A percentile compares a stretch with the other conserved stretches of the same genome.
phyloP scores from a whole-genome alignment of 106 monocot species.

The Apostasia shenzhenica region DNA sequence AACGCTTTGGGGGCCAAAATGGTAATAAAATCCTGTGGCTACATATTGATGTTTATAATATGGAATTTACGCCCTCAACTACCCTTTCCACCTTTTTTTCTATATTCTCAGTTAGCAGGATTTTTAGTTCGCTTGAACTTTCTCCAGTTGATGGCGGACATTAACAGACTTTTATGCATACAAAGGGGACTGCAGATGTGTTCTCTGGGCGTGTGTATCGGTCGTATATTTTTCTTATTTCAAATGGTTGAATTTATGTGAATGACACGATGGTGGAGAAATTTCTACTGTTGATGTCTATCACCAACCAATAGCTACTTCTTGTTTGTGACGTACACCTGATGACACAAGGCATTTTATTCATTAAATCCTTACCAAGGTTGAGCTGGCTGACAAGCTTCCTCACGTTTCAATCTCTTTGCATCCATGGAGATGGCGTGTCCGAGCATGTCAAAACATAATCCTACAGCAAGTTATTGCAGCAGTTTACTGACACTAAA shows the following conservation, averaged over 20 bases:
- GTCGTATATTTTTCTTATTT: neutral
- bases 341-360: neutral
- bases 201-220: conserved; percentile 81
- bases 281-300: neutral
- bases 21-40: conserved; percentile 31
- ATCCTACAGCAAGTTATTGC: conserved; percentile 84
- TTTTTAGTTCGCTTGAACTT: conserved; percentile 93
- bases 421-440: conserved; percentile 90
- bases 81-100: neutral
- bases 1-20: conserved; percentile 83
- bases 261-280: neutral
- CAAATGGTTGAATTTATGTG: no score
- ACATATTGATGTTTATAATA: neutral
- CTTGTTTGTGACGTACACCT: neutral
- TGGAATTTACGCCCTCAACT: neutral
- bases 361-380: conserved; percentile 30
- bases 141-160: conserved; percentile 97
- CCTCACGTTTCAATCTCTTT: conserved; percentile 91
- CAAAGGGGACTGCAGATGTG: conserved; percentile 89
- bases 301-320: neutral
- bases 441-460: conserved; percentile 89
- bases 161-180: conserved; percentile 98
- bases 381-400: conserved; percentile 91
- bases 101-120: conserved; percentile 66
- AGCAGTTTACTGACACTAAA: conserved; percentile 36